Base-by-base conservation (phyloP, 2,329 filamentous ascomycete species). In the Colletotrichum endophyticum region DNA sequence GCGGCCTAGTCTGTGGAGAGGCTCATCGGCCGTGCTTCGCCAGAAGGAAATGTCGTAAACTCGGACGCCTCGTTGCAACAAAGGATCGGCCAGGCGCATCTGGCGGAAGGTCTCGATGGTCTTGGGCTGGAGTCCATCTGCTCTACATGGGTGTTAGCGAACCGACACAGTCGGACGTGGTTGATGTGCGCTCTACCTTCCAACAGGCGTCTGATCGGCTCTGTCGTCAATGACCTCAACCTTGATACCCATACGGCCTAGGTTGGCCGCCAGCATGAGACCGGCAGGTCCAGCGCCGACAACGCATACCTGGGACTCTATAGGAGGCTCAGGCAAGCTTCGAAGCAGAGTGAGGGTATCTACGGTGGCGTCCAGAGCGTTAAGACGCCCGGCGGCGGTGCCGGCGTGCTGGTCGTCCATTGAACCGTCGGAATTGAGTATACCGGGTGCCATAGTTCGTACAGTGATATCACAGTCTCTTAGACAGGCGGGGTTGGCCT, bases 41-140 rank as follows among this genome's bases (percentile, higher is more conserved):
- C 94, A 95, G 82, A 95, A 95, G 59, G 92, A 89, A 76, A 95
- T 95, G 81, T 95, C 94, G 83, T 94, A 94, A 61, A 95, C 91
- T 62, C 91, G 91, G 66, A 93, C 93, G 34, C 92, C 94, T 79
- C 92, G 90, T 78, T 91, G 90, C 57, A 95, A 84, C 34, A 95
- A 84, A 3, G 90, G 87, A 78, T 95, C 93, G n/a, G 91, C 92
- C n/a, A 95, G 85, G 39, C 93, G 88, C 87, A 95, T 92, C 84
- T 95, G 94, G 77, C 91, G 90, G 80, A 95, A 90, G 0, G 94
- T 95, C 85, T 95, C 94, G 80, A 96, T 94, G 1, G 93, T 94
- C 85, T 95, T 95, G 61, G 94, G 94, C 81, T 95, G 94, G 69
- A 95, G 86, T 56, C 94, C 94, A 83, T 95, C 94, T 77, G 93